Conservation (phyloP, 768 basidiomycete species). For the Russula abietina region DNA sequence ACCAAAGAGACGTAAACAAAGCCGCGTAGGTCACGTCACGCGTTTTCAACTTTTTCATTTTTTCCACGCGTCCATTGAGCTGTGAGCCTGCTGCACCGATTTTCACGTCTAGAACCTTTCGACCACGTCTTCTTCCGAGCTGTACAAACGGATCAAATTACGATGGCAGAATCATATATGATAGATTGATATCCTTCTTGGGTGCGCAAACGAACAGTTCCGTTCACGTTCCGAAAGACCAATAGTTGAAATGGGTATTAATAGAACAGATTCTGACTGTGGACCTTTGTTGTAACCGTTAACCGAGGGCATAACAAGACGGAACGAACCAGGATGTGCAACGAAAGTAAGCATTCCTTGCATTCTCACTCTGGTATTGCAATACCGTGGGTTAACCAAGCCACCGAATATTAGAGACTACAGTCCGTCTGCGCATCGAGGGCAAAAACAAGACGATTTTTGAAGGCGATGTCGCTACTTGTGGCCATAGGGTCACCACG, state of each 20-base stretch:
- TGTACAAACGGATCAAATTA: background rate
- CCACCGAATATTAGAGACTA: background rate
- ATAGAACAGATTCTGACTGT: background rate
- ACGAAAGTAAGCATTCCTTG: background rate
- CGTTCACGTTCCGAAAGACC: background rate
- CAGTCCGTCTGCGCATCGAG: background rate
- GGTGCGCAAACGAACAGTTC: background rate
- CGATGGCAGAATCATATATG: background rate
- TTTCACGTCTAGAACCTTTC: background rate
- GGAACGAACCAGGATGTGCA: background rate
- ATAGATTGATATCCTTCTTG: background rate
- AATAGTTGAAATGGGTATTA: background rate
- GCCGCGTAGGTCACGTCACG: too few relatives aligned
- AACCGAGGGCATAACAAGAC: background rate
- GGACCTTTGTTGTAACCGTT: background rate
- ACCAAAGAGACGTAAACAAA: too few relatives aligned
- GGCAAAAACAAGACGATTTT: background rate
- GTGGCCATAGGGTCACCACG: conserved; percentile 30
- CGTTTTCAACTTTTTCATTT: too few relatives aligned
- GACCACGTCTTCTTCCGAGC: background rate
- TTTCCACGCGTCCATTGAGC: too few relatives aligned
- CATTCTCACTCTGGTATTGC: too few relatives aligned
- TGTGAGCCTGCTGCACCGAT: too few relatives aligned
- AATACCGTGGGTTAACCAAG: background rate
- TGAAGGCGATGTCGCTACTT: background rate